A percentile compares a stretch with the other conserved stretches of the same genome.
These are phyloP conservation scores for Punctularia strigosozonata DNA, from an alignment of 768 basidiomycete genomes.

Conservation along the genomic window DNA sequence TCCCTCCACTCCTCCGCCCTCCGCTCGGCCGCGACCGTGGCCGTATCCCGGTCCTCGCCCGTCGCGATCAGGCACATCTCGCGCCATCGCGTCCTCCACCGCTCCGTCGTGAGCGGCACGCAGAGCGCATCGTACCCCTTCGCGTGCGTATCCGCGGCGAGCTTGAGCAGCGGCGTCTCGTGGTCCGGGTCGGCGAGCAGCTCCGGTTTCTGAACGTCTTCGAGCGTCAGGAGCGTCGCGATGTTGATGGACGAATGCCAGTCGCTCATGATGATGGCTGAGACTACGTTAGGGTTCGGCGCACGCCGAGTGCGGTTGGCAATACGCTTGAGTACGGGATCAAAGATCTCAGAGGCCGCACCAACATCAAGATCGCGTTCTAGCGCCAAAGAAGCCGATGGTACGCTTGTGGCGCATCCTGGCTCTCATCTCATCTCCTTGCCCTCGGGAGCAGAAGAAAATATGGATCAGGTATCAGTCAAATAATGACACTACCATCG, in stretches of 20 bases:
- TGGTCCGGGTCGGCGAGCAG: slow-evolving; percentile 5
- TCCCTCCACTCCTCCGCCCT: slow-evolving; percentile 83
- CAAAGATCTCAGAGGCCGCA: no score
- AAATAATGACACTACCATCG: no score
- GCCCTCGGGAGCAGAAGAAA: no score
- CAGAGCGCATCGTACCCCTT: slow-evolving; percentile 71
- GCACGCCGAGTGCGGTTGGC: no score
- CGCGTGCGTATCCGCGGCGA: slow-evolving; percentile 37
- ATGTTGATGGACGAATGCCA: slow-evolving; percentile 15
- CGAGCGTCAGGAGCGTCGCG: slow-evolving; percentile 7
- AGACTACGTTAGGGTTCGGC: no score
- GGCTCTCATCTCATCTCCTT: no score
- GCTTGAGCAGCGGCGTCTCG: slow-evolving; percentile 36
- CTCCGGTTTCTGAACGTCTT: slow-evolving; percentile 5
- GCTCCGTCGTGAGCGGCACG: slow-evolving; percentile 79
- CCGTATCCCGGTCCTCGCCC: slow-evolving; percentile 23
- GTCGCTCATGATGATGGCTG: slow-evolving; percentile 12
- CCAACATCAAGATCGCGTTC: no score
- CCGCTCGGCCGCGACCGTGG: slow-evolving; percentile 36
- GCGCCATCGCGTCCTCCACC: slow-evolving; percentile 83
- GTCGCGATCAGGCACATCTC: slow-evolving; percentile 71
- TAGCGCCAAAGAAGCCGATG: no score
- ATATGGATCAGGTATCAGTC: no score
- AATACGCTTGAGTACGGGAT: no score
- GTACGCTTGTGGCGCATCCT: no score